Evolutionary conservation across 2,329 filamentous ascomycete genomes (phyloP), one percentile per base, ranked within the genome.

Genomic region (Pleomassaria siparia): DNA sequence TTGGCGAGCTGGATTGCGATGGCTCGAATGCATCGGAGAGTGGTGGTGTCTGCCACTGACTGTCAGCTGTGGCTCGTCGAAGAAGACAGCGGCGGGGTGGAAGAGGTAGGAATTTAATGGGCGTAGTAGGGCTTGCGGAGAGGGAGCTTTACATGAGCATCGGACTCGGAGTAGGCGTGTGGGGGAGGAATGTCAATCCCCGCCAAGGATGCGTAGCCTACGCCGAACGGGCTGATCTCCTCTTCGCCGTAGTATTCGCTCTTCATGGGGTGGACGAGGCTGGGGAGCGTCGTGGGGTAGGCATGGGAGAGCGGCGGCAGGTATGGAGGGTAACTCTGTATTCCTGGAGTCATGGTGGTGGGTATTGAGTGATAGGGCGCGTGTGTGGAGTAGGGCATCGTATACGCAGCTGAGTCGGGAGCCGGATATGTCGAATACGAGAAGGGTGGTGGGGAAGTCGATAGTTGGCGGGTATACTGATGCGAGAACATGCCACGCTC

Each of bases 1-100:
- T 62, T 25, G 74, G 73, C 41, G 73, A 75, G 44, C 63, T 67
- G n/a, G 66, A 61, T 32, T 58, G 56, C 43, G 85, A 88, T 67
- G 84, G 81, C 62, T 88, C 85, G 69, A 84, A 88, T 22, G 84
- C 86, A 67, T 87, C 85, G 20, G 85, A 87, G 60, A 90, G 81
- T 65, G 87, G 85, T 74, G 87, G 87, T 71, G 87, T 90, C 87
- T 91, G 59, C 66, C 64, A 56, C 55, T 46, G 58, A 57, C 57
- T 60, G 67, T 71, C 66, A 71, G 67, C 60, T 44, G 53, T 57
- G 60, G 63, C 55, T 63, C 61, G 62, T 62, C 56, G 56, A 59
- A 53, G 47, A 51, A 55, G 47, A 47, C 51, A 54, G 51, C 55
- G 54, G 50, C 54, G 43, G 50, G 45, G 39, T 49, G 51, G 40